phyloP scores from a whole-genome alignment of 768 basidiomycete species.

The Crepidotus variabilis region DNA sequence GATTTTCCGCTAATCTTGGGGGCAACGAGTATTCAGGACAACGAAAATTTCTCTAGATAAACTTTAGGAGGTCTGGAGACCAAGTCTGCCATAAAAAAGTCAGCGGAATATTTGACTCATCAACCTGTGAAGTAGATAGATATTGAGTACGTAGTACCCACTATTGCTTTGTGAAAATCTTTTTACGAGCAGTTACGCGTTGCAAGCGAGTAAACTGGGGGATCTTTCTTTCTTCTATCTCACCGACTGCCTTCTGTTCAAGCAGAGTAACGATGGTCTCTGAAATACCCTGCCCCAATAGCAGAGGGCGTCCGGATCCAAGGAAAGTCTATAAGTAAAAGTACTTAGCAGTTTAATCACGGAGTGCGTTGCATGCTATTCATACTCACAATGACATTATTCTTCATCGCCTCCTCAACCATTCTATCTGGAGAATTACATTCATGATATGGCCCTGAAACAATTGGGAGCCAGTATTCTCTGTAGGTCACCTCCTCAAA shows the following conservation, averaged over 20 bases:
- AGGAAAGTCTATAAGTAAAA: constrained; percentile 52
- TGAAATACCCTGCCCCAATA: constrained; percentile 59
- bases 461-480: constrained; percentile 62
- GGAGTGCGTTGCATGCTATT: no score
- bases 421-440: constrained; percentile 32
- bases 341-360: background rate
- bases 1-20: no score
- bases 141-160: no score
- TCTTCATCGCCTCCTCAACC: constrained; percentile 44
- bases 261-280: constrained; percentile 50
- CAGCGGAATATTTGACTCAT: no score
- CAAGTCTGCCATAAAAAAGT: no score
- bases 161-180: background rate
- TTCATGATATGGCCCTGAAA: constrained; percentile 35
- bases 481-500: constrained; percentile 58
- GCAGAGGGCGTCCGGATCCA: constrained; percentile 60
- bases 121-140: no score
- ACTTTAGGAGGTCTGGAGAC: no score
- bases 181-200: constrained; percentile 59
- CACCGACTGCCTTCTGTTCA: constrained; percentile 44
- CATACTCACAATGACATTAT: constrained; percentile 49
- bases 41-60: no score
- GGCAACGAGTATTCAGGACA: no score
- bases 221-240: constrained; percentile 43
- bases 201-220: constrained; percentile 54